Evolutionary conservation across 2,329 filamentous ascomycete genomes (phyloP).

Genomic region (Rachicladosporium sp.): DNA sequence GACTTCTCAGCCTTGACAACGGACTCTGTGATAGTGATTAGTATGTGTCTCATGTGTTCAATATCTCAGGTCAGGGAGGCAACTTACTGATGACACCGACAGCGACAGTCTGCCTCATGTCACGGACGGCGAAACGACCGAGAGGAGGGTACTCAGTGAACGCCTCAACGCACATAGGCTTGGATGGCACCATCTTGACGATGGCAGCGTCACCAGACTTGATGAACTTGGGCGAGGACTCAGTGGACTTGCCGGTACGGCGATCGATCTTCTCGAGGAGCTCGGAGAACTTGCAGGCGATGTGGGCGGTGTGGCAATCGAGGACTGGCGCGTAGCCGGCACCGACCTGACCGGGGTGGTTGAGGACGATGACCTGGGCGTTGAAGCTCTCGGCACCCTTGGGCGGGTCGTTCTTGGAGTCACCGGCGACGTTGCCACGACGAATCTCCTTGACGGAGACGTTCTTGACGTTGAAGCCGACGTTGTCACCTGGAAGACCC

Average conservation of each 20-base stretch:
- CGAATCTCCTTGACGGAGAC: slow-evolving; percentile 99
- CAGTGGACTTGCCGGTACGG: slow-evolving; percentile 96
- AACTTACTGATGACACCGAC: slow-evolving; percentile 84
- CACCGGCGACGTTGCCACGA: slow-evolving; percentile 98
- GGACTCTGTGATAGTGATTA: slow-evolving; percentile 13
- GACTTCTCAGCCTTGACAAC: slow-evolving; percentile 36
- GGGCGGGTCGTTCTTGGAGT: slow-evolving; percentile 99
- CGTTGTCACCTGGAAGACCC: slow-evolving; percentile 98
- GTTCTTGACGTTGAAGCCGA: slow-evolving; percentile 99
- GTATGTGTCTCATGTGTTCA: not conserved
- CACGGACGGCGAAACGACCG: slow-evolving; percentile 99
- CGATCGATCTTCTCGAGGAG: slow-evolving; percentile 99
- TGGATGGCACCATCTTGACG: slow-evolving; percentile 99
- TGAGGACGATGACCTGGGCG: slow-evolving; percentile 99
- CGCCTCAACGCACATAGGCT: slow-evolving; percentile 99
- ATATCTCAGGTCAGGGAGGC: slow-evolving; percentile 32
- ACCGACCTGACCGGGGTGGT: slow-evolving; percentile 99
- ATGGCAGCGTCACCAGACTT: slow-evolving; percentile 99
- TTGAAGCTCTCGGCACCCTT: slow-evolving; percentile 85
- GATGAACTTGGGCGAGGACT: slow-evolving; percentile 95
- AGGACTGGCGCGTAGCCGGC: slow-evolving; percentile 98
- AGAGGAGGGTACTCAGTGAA: slow-evolving; percentile 99
- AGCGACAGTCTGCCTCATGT: slow-evolving; percentile 78
- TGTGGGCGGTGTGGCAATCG: slow-evolving; percentile 99
- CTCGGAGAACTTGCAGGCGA: slow-evolving; percentile 99